Conservation (phyloP, 768 basidiomycete species). For the Russula foetens region DNA sequence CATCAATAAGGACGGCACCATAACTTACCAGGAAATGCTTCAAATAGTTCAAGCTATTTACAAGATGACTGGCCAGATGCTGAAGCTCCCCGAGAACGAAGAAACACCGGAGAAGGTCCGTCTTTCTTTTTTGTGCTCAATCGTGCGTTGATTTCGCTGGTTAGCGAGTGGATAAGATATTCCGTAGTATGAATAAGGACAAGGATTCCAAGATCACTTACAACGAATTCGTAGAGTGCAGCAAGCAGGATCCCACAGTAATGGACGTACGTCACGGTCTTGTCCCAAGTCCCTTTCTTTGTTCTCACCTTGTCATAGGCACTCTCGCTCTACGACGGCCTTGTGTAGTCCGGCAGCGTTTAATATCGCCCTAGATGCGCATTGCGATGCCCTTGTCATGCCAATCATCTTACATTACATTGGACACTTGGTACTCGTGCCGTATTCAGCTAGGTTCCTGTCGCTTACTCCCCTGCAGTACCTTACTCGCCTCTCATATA, state of each 20-base stretch:
- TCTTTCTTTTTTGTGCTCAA: neutral
- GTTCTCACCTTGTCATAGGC: slow-evolving; percentile 43
- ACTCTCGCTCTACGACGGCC: slow-evolving; percentile 88
- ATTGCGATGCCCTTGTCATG: neutral
- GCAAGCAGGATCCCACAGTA: slow-evolving; percentile 98
- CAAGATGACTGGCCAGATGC: slow-evolving; percentile 99
- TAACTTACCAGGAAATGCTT: slow-evolving; percentile 99
- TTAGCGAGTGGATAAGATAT: slow-evolving; percentile 98
- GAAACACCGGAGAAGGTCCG: slow-evolving; percentile 97
- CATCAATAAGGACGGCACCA: slow-evolving; percentile 95
- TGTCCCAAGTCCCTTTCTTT: slow-evolving; percentile 8
- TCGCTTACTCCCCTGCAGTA: neutral
- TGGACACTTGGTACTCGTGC: neutral
- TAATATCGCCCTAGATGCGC: neutral
- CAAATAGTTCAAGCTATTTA: slow-evolving; percentile 97
- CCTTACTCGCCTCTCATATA: neutral
- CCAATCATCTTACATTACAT: slow-evolving; percentile 1
- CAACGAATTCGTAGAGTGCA: slow-evolving; percentile 97
- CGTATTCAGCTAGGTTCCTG: neutral
- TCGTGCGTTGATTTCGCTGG: slow-evolving; percentile 14
- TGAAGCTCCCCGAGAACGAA: slow-evolving; percentile 95
- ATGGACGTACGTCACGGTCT: slow-evolving; percentile 61
- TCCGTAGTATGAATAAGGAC: slow-evolving; percentile 93
- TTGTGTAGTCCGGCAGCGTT: slow-evolving; percentile 45
- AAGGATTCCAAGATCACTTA: slow-evolving; percentile 90